Base-by-base conservation (phyloP, 2,329 filamentous ascomycete genomes). In the Aschersonia sp. region DNA sequence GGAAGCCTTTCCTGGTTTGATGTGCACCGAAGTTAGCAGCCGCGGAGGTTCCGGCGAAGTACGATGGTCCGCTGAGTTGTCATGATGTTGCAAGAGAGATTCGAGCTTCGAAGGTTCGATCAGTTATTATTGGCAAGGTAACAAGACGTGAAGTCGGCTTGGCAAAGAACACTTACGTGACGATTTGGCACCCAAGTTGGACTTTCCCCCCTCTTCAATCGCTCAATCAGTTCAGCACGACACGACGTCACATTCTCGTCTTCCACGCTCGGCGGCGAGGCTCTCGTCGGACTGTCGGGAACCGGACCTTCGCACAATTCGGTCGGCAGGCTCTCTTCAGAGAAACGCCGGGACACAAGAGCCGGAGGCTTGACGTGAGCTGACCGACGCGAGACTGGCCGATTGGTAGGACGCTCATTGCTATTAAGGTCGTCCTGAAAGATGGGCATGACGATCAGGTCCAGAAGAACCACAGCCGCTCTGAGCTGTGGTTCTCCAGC, bases 151-250 rank as follows among this genome's bases (percentile, higher is more conserved):
- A 22, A 22, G 22, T 22, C 22, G 22, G 22, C 22, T 22, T 22
- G 22, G 22, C 2, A 22, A 22, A 22, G 22, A 41, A 11, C 30
- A 64, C 69, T 47, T 66, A 79, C 82, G 70, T 76, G 73, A 56
- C 74, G 73, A 59, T 73, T 78, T 31, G 79, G 76, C 40, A 81
- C 70, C 86, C 86, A 92, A 5, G 79, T 77, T 39, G 85, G 82
- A 57, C 79, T 84, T 64, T 88, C 81, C 32, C 79, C 80, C 62
- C 77, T 79, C 67, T 95, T 95, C 54, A 95, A 73, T 53, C 82
- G 76, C 63, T 88, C 78, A 49, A 97, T 95, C 56, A 95, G 69
- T 62, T 89, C 83, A 49, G 79, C 79, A 53, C 89, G 76, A 61
- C 87, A 80, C 14, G 71, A 72, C 37, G 69, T 70, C 10, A 66